Evolutionary conservation across 805 yeast genomes (phyloP).

Genomic region (Brettanomyces naardenensis): DNA sequence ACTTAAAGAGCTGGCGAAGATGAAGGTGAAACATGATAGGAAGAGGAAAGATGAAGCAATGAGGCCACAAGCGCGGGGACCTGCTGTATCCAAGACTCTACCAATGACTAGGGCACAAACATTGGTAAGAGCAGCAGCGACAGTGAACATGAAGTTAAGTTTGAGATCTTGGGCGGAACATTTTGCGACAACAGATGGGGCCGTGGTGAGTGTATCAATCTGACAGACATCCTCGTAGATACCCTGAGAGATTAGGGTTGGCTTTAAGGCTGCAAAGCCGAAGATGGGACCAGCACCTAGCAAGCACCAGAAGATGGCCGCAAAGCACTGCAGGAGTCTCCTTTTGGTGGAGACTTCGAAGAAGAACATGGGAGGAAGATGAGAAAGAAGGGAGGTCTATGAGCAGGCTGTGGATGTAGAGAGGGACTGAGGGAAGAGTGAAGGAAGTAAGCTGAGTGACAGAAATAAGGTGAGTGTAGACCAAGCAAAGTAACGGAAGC

Average conservation of each 20-base stretch:
- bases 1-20: constrained; percentile 22
- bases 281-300: constrained; percentile 52
- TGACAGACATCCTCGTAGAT: constrained; percentile 37
- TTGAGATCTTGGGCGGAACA: constrained; percentile 48
- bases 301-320: constrained; percentile 49
- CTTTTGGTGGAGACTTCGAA: constrained; percentile 23
- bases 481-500: constrained; percentile 1
- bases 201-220: not conserved
- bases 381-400: not conserved
- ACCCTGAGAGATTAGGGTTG: constrained; percentile 40
- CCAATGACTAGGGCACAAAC: constrained; percentile 47
- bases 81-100: constrained; percentile 37
- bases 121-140: constrained; percentile 49
- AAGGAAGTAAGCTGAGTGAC: constrained; percentile 1
- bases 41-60: constrained; percentile 41
- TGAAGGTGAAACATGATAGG: constrained; percentile 38
- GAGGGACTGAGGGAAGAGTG: not conserved
- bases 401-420: not conserved
- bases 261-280: constrained; percentile 55
- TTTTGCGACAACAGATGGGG: constrained; percentile 12
- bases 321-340: constrained; percentile 33
- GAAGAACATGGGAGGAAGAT: constrained; percentile 21
- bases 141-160: constrained; percentile 51
- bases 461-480: constrained; percentile 1
- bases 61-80: constrained; percentile 47